phyloP scores from a whole-genome alignment of 805 yeast species.

The Yarrowia yakushimensis region DNA sequence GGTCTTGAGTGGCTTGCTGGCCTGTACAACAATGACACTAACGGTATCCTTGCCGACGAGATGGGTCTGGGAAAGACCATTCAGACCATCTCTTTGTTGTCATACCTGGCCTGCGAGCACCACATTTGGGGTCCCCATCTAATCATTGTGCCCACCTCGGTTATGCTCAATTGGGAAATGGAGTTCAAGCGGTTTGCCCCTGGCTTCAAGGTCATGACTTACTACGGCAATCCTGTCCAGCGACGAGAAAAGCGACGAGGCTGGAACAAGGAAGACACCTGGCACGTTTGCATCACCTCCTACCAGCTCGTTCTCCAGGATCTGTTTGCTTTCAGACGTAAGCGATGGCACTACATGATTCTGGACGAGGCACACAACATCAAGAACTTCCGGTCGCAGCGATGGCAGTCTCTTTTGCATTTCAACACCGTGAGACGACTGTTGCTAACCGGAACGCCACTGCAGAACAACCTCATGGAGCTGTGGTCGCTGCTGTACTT shows the following conservation, averaged over 20 bases:
- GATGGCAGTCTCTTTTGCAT: constrained; percentile 95
- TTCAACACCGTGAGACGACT: constrained; percentile 88
- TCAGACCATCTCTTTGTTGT: constrained; percentile 82
- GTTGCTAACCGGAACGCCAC: constrained; percentile 91
- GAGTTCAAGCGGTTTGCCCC: constrained; percentile 98
- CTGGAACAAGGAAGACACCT: constrained; percentile 94
- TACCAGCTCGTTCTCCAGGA: constrained; percentile 98
- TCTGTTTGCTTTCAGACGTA: constrained; percentile 86
- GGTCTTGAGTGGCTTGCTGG: constrained; percentile 98
- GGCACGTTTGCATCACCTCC: constrained; percentile 95
- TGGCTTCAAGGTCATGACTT: constrained; percentile 91
- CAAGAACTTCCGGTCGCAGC: constrained; percentile 89
- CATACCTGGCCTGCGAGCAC: constrained; percentile 89
- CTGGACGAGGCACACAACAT: constrained; percentile 98
- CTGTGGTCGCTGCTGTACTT: constrained; percentile 94
- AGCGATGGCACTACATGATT: constrained; percentile 78
- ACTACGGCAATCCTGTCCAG: constrained; percentile 95
- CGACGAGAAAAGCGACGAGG: constrained; percentile 94
- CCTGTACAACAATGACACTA: constrained; percentile 83
- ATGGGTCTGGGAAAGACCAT: constrained; percentile 98
- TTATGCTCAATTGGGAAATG: constrained; percentile 98
- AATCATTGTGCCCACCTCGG: constrained; percentile 96
- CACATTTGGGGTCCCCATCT: constrained; percentile 98
- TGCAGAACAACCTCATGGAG: constrained; percentile 92
- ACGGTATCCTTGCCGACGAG: constrained; percentile 97